Evolutionary conservation across 768 basidiomycete genomes (phyloP).

Genomic region (Lentinula sp.): DNA sequence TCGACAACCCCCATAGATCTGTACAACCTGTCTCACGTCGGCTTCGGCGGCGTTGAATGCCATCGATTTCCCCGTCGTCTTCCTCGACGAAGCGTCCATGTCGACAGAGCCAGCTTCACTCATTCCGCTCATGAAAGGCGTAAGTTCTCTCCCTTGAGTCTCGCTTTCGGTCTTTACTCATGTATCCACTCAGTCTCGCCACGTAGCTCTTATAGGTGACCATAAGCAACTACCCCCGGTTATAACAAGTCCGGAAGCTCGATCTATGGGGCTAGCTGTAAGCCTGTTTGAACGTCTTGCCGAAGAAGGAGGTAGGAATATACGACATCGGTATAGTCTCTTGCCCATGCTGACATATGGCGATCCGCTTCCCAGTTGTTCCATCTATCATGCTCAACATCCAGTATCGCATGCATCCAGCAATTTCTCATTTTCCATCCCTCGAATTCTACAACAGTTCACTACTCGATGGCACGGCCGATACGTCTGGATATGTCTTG

Average conservation of each 20-base stretch:
- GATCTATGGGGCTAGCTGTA: constrained; percentile 62
- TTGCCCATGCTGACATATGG: constrained; percentile 9
- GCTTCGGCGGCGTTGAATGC: constrained; percentile 59
- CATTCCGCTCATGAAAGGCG: constrained; percentile 92
- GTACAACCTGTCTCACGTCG: constrained; percentile 83
- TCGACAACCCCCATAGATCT: constrained; percentile 45
- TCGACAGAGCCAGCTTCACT: constrained; percentile 90
- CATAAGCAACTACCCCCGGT: constrained; percentile 94
- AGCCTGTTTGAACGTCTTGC: constrained; percentile 89
- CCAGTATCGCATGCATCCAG: constrained; percentile 97
- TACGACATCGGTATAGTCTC: not conserved
- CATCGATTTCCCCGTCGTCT: constrained; percentile 88
- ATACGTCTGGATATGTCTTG: constrained; percentile 37
- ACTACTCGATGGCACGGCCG: constrained; percentile 72
- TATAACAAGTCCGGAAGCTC: constrained; percentile 72
- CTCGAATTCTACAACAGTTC: constrained; percentile 72
- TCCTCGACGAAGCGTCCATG: constrained; percentile 95
- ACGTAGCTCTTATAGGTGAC: constrained; percentile 90
- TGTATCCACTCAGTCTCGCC: constrained; percentile 49
- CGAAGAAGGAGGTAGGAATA: constrained; percentile 63
- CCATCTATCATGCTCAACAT: constrained; percentile 88
- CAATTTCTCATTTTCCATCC: constrained; percentile 83
- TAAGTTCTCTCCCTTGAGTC: constrained; percentile 34
- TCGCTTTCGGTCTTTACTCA: constrained; percentile 7
- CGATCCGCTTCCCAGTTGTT: constrained; percentile 40